phyloP scores from a whole-genome alignment of 176 grass and related monocot genomes.

The Phyllostachys edulis region DNA sequence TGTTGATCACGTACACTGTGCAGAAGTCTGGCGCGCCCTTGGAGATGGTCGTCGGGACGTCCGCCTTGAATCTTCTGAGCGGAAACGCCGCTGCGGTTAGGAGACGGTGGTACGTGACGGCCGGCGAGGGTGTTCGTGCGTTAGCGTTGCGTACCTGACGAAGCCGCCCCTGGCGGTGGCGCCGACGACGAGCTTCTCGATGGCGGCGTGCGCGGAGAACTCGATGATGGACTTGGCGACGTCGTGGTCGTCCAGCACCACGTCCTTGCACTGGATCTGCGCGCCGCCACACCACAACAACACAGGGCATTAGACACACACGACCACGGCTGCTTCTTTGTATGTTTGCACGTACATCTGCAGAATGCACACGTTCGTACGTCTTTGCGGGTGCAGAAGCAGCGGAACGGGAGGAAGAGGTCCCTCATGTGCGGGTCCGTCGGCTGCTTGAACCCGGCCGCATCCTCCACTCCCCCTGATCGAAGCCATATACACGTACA shows the following conservation, averaged over 20 bases:
- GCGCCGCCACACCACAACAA: not conserved
- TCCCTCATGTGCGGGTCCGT: slow-evolving; percentile 53
- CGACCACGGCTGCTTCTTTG: not conserved
- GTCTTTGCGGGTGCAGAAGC: slow-evolving; percentile 83
- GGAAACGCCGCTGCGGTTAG: slow-evolving; percentile 9
- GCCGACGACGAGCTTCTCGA: slow-evolving; percentile 81
- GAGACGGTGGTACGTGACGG: not conserved
- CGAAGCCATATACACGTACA: not conserved
- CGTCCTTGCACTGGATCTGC: slow-evolving; percentile 75
- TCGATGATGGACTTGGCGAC: slow-evolving; percentile 66
- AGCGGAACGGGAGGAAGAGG: slow-evolving; percentile 74
- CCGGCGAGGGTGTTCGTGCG: not conserved
- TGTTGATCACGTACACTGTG: slow-evolving; percentile 70
- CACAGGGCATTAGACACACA: not conserved
- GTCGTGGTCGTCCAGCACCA: slow-evolving; percentile 79
- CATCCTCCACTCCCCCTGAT: slow-evolving; percentile 41
- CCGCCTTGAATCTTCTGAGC: slow-evolving; percentile 67
- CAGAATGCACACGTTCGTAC: slow-evolving; percentile 23
- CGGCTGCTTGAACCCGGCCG: slow-evolving; percentile 55
- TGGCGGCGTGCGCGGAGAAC: slow-evolving; percentile 47
- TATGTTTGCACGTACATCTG: not conserved
- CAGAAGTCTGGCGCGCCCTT: slow-evolving; percentile 85
- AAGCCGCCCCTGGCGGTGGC: slow-evolving; percentile 61
- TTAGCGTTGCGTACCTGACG: slow-evolving; percentile 29
- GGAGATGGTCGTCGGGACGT: slow-evolving; percentile 57